A percentile compares a stretch with the other conserved stretches of the same genome.
Conservation (phyloP, 1,139 yeast genomes). For the Arxiozyma slooffiae region DNA sequence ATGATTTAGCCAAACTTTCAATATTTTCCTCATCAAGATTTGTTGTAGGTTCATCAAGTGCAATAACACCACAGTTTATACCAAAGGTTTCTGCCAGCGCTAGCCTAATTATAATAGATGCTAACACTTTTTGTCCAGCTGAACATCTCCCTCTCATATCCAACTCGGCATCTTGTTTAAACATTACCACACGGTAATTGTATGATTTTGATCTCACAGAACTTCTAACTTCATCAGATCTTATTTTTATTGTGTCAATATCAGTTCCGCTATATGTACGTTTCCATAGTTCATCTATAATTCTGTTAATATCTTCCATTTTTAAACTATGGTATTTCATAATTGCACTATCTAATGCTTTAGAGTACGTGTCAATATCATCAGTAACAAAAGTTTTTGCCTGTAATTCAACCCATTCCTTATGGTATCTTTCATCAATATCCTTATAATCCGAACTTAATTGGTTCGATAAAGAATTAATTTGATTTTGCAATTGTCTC, state of each 20-base stretch:
- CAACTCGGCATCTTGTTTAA: conserved; percentile 78
- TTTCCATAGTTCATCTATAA: conserved; percentile 86
- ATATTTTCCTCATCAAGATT: conserved; percentile 85
- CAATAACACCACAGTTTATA: conserved; percentile 85
- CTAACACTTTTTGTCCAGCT: conserved; percentile 94
- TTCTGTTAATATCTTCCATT: conserved; percentile 86
- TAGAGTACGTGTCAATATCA: conserved; percentile 73
- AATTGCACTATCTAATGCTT: conserved; percentile 83
- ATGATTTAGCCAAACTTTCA: conserved; percentile 74
- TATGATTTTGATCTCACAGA: conserved; percentile 59
- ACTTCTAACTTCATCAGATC: conserved; percentile 59
- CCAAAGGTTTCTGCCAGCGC: conserved; percentile 97
- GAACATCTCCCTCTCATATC: conserved; percentile 99
- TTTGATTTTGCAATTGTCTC: conserved; percentile 71
- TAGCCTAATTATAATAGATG: conserved; percentile 80
- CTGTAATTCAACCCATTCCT: conserved; percentile 68
- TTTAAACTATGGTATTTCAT: conserved; percentile 87
- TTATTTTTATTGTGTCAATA: conserved; percentile 79
- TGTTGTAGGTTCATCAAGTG: conserved; percentile 96
- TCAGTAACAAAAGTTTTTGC: conserved; percentile 72
- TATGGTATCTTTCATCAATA: conserved; percentile 52
- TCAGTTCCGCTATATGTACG: conserved; percentile 92
- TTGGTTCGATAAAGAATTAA: conserved; percentile 46
- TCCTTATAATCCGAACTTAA: conserved; percentile 60
- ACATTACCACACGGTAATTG: conserved; percentile 92